Evolutionary conservation across 805 yeast species (phyloP).

Genomic region (Nakazawaea wyomingensis): DNA sequence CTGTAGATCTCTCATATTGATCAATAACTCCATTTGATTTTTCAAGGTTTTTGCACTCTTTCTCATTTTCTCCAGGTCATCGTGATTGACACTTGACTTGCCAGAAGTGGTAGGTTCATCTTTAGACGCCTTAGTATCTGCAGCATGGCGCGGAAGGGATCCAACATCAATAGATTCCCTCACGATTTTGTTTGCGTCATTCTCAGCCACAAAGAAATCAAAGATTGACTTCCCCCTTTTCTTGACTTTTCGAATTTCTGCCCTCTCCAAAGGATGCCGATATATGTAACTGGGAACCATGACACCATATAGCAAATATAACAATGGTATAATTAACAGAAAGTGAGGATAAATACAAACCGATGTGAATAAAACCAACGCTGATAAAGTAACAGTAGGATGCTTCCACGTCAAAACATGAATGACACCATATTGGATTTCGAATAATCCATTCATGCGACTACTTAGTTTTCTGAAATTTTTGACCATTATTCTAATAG

Average conservation of each 20-base stretch:
- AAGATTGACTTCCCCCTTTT: slow-evolving; percentile 51
- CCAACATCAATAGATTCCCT: slow-evolving; percentile 16
- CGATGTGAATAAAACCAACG: slow-evolving; percentile 55
- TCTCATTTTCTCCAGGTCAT: background rate
- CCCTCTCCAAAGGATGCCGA: slow-evolving; percentile 57
- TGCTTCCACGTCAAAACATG: slow-evolving; percentile 68
- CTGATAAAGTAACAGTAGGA: slow-evolving; percentile 63
- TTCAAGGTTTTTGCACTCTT: slow-evolving; percentile 8
- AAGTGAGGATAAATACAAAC: slow-evolving; percentile 69
- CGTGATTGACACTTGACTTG: slow-evolving; percentile 6
- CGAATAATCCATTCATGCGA: slow-evolving; percentile 52
- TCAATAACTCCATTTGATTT: slow-evolving; percentile 34
- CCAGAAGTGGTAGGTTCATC: slow-evolving; percentile 3
- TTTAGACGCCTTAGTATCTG: slow-evolving; percentile 14
- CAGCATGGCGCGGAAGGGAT: slow-evolving; percentile 11
- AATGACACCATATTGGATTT: slow-evolving; percentile 54
- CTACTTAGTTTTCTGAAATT: slow-evolving; percentile 55
- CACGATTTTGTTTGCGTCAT: slow-evolving; percentile 11
- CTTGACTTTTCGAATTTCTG: slow-evolving; percentile 38
- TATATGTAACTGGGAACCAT: slow-evolving; percentile 67
- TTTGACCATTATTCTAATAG: slow-evolving; percentile 48
- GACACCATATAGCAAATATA: slow-evolving; percentile 48
- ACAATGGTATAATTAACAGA: slow-evolving; percentile 57
- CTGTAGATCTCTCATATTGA: slow-evolving; percentile 73
- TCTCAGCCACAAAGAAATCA: slow-evolving; percentile 26